Conservation (phyloP, 495 filamentous ascomycete species). For the Penicillium daleae region DNA sequence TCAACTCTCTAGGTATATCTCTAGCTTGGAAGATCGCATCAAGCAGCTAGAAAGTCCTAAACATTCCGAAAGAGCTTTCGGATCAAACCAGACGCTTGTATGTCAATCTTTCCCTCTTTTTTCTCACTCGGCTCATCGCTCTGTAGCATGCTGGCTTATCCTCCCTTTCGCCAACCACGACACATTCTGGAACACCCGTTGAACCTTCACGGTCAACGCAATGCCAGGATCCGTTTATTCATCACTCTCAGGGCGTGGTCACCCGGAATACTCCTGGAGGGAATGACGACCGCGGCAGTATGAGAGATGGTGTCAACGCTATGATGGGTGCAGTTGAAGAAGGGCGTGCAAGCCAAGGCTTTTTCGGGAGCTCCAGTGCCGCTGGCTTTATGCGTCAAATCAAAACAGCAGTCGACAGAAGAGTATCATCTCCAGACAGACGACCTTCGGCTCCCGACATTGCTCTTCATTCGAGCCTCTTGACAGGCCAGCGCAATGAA, state of each 20-base stretch:
- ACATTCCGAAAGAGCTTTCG: neutral
- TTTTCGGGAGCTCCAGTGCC: constrained; percentile 44
- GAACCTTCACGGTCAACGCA: neutral
- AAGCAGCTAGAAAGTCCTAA: constrained; percentile 34
- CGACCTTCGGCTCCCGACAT: constrained; percentile 19
- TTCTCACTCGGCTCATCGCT: neutral
- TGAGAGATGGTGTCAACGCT: constrained; percentile 38
- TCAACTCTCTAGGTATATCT: constrained; percentile 30
- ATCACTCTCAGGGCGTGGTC: neutral
- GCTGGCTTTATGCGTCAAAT: constrained; percentile 47
- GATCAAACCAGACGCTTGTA: constrained; percentile 22
- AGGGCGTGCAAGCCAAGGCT: constrained; percentile 38
- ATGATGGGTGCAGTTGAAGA: constrained; percentile 47
- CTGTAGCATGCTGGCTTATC: constrained; percentile 5
- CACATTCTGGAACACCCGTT: constrained; percentile 5
- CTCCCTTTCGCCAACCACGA: constrained; percentile 4
- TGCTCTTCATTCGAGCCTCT: constrained; percentile 19
- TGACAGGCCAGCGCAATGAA: constrained; percentile 18
- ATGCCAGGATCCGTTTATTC: neutral
- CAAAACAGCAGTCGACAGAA: constrained; percentile 40
- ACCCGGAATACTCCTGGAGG: neutral
- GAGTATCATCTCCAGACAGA: constrained; percentile 30
- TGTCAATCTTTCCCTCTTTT: neutral
- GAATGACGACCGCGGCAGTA: neutral
- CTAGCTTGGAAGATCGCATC: constrained; percentile 34